phyloP scores from a whole-genome alignment of 2,329 filamentous ascomycete genomes.

The Monilinia vaccinii-corymbosi region DNA sequence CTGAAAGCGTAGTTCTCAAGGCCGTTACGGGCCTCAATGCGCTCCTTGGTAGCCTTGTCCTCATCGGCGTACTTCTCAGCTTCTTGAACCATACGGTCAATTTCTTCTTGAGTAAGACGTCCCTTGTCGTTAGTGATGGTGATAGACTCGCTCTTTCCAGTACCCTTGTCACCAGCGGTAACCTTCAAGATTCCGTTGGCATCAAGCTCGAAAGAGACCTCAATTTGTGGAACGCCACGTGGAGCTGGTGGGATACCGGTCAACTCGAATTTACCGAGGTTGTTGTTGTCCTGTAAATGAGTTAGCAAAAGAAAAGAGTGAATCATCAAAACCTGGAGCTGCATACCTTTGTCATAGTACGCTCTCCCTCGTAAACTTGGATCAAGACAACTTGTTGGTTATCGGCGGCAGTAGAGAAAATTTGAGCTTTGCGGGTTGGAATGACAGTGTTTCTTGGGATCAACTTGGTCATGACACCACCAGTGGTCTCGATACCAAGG shows the following conservation, averaged over 20 bases:
- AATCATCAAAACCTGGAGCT: no score
- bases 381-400: slow-evolving; percentile 95
- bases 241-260: slow-evolving; percentile 91
- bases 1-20: slow-evolving; percentile 99
- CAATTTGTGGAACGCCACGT: slow-evolving; percentile 94
- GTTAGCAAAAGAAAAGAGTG: no score
- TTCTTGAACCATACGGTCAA: slow-evolving; percentile 97
- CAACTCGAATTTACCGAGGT: slow-evolving; percentile 96
- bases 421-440: slow-evolving; percentile 93
- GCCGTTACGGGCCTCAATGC: slow-evolving; percentile 91
- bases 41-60: slow-evolving; percentile 95
- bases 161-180: slow-evolving; percentile 93
- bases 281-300: slow-evolving; percentile 65
- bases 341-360: slow-evolving; percentile 62
- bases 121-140: slow-evolving; percentile 99
- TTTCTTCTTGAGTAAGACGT: slow-evolving; percentile 90
- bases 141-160: slow-evolving; percentile 93
- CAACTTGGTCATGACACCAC: slow-evolving; percentile 95
- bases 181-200: slow-evolving; percentile 98
- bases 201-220: slow-evolving; percentile 95
- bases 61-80: slow-evolving; percentile 98
- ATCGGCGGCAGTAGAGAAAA: slow-evolving; percentile 93
- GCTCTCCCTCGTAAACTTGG: slow-evolving; percentile 92
- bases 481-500: slow-evolving; percentile 94
- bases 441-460: slow-evolving; percentile 93